Evolutionary conservation across 257 asterid species (phyloP).

Genomic region (Solanum lycopersicoides): DNA sequence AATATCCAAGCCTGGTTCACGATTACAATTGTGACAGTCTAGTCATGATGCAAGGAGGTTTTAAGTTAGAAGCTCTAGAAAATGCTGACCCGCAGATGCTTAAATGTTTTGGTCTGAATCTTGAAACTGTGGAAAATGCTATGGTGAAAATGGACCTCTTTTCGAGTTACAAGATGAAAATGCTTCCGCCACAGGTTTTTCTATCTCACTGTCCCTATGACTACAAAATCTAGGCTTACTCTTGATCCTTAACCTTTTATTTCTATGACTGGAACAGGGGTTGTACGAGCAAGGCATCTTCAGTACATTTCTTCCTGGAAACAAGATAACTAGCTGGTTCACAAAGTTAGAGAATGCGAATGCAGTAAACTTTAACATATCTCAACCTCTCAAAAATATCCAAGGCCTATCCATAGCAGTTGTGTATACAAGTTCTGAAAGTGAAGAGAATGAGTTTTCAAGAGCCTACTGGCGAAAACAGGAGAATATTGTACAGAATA

Average conservation of each 20-base stretch:
- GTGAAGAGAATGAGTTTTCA: too few species aligned
- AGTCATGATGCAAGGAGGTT: not conserved
- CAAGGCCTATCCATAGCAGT: not conserved
- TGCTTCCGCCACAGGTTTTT: not conserved
- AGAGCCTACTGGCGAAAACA: not conserved
- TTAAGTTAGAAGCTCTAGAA: not conserved
- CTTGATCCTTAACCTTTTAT: not conserved
- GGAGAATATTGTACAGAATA: not conserved
- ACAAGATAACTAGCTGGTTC: not conserved
- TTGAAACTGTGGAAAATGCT: not conserved
- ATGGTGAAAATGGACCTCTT: not conserved
- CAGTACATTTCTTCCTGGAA: slow-evolving; percentile 2
- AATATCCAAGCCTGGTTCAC: not conserved
- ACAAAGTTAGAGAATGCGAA: not conserved
- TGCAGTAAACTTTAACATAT: not conserved
- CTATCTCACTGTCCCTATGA: not conserved
- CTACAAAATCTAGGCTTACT: not conserved
- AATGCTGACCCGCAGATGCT: not conserved
- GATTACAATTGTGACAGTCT: not conserved
- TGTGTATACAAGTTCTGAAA: not conserved
- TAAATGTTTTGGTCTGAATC: not conserved
- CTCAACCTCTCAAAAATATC: not conserved
- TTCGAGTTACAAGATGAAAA: not conserved
- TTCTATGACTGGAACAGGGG: not conserved
- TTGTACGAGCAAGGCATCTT: not conserved